Evolutionary conservation across 441 rosid genomes (phyloP).

Genomic region (Dalechampia spathulata): DNA sequence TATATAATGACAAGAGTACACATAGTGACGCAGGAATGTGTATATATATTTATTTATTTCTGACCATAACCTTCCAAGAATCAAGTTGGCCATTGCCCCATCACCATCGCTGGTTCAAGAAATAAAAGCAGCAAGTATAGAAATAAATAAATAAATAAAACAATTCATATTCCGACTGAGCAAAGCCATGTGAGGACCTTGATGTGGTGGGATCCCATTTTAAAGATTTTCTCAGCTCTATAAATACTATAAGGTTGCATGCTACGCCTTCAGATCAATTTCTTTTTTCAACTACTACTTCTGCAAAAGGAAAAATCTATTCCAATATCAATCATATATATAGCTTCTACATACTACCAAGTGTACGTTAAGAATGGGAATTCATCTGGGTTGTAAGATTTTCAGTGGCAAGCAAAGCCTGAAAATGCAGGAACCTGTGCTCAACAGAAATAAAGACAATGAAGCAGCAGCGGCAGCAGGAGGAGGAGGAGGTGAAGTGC

Average conservation of each 20-base stretch:
- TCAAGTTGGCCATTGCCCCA: constrained; percentile 6
- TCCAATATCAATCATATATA: no score
- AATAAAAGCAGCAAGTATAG: background rate
- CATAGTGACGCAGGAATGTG: background rate
- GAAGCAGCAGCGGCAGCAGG: no score
- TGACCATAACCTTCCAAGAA: constrained; percentile 7
- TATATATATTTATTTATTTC: constrained; percentile 2
- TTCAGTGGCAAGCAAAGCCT: constrained; percentile 18
- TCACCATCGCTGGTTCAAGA: background rate
- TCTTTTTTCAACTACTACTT: no score
- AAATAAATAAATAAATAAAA: background rate
- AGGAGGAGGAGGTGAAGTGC: constrained; percentile 62
- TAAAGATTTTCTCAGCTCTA: background rate
- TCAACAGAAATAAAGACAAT: background rate
- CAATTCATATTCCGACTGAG: background rate
- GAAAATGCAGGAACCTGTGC: constrained; percentile 9
- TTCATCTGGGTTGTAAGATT: constrained; percentile 14
- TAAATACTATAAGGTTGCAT: background rate
- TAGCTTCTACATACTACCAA: no score
- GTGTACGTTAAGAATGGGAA: constrained; percentile 15
- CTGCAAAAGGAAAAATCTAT: no score
- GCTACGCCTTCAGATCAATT: background rate
- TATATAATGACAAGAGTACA: background rate
- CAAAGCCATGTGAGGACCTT: constrained; percentile 9
- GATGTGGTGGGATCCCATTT: background rate